phyloP scores from a whole-genome alignment of 2,329 filamentous ascomycete species.

The Fusarium tjaetaba region DNA sequence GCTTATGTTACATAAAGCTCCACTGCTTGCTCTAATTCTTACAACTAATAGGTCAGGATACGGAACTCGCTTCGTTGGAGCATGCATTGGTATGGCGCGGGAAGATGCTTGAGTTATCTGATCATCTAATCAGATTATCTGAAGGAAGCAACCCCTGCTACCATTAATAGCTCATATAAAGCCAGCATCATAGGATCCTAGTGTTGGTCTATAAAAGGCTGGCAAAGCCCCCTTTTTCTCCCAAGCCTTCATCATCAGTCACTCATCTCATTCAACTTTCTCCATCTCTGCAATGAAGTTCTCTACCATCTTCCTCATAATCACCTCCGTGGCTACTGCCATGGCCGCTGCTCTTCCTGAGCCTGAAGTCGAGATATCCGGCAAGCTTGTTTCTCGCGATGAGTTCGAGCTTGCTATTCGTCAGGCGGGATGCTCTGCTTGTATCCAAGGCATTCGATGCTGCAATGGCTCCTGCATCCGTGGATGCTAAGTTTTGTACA shows the following conservation, averaged over 20 bases:
- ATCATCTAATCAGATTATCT: background rate
- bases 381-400: background rate
- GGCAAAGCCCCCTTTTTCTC: fast-evolving
- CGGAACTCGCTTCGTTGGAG: fast-evolving
- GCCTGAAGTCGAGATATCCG: background rate
- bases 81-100: background rate
- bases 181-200: fast-evolving
- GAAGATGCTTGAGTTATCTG: background rate
- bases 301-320: background rate
- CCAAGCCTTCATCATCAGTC: background rate
- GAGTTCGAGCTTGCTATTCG: background rate
- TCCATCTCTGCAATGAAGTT: background rate
- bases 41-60: too few relatives aligned
- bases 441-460: background rate
- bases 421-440: background rate
- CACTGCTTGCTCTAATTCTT: too few relatives aligned
- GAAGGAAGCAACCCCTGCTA: fast-evolving
- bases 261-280: background rate
- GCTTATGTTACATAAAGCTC: background rate
- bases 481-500: background rate
- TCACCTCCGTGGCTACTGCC: background rate
- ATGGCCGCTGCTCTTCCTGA: background rate
- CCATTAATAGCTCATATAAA: fast-evolving
- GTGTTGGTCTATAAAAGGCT: background rate
- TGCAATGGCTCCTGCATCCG: background rate